These are phyloP conservation scores for Acer yangbiense DNA, from an alignment of 345 rosid species.

Conservation along the genomic window DNA sequence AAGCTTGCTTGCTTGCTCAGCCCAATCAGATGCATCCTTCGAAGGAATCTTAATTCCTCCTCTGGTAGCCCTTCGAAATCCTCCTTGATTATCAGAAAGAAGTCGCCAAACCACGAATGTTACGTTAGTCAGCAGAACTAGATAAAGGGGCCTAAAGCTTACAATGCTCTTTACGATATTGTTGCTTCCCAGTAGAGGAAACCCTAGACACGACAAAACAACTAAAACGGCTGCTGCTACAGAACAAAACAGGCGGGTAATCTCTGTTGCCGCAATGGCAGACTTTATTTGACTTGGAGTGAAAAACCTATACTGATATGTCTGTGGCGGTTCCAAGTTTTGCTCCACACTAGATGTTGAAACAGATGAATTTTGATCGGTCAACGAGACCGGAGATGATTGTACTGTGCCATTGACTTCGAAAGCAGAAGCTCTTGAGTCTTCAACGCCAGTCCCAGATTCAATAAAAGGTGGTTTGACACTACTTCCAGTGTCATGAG, in stretches of 20 bases:
- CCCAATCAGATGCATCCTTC: conserved; percentile 42
- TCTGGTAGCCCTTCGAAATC: conserved; percentile 18
- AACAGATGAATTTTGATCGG: conserved; percentile 36
- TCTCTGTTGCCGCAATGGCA: conserved; percentile 57
- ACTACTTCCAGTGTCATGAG: conserved; percentile 29
- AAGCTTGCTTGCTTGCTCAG: conserved; percentile 58
- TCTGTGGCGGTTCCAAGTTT: conserved; percentile 12
- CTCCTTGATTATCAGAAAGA: conserved; percentile 35
- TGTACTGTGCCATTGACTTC: conserved; percentile 17
- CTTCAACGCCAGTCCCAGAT: conserved; percentile 16
- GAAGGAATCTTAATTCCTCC: conserved; percentile 34
- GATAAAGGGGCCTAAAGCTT: conserved; percentile 69
- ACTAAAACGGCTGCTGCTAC: conserved; percentile 50
- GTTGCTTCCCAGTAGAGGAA: conserved; percentile 51
- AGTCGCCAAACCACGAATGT: conserved; percentile 53
- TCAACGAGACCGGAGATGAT: conserved; percentile 25
- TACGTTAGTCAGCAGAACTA: conserved; percentile 60
- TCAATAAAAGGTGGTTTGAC: conserved; percentile 6
- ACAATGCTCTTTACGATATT: conserved; percentile 33
- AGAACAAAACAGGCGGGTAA: conserved; percentile 50
- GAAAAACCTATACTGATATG: conserved; percentile 19
- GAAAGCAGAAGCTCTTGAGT: background rate
- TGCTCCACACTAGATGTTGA: conserved; percentile 30
- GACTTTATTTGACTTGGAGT: conserved; percentile 54
- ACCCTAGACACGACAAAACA: conserved; percentile 51